Evolutionary conservation across 148 eudicot species (phyloP).

Genomic region (Amaranthus hypochondriacus): DNA sequence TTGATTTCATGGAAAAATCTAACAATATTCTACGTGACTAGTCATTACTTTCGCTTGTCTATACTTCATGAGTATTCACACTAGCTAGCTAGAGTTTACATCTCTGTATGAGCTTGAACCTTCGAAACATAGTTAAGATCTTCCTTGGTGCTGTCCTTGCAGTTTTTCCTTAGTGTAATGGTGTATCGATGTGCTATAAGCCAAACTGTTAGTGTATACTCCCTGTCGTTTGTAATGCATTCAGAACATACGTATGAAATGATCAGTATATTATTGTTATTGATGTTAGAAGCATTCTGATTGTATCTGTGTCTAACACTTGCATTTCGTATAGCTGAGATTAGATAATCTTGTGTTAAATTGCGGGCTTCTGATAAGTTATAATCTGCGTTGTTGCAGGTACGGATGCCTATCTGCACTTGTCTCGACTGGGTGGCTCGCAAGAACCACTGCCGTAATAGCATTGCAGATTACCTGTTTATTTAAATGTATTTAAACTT

Average conservation of each 20-base stretch:
- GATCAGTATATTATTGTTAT: neutral
- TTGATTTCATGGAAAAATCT: neutral
- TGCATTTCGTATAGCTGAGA: neutral
- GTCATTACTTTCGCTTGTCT: too few relatives aligned
- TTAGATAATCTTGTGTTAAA: neutral
- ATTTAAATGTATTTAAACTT: slow-evolving; percentile 6
- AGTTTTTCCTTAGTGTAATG: too few relatives aligned
- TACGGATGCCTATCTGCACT: slow-evolving; percentile 94
- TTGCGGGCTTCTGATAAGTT: neutral
- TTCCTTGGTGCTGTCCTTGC: too few relatives aligned
- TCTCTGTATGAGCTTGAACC: too few relatives aligned
- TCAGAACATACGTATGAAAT: neutral
- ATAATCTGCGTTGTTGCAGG: slow-evolving; percentile 38
- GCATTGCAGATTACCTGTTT: neutral
- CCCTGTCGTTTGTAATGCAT: too few relatives aligned
- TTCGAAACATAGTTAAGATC: too few relatives aligned
- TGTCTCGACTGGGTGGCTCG: slow-evolving; percentile 92
- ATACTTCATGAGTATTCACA: too few relatives aligned
- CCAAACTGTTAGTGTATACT: neutral
- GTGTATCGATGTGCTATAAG: neutral
- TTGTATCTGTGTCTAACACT: neutral
- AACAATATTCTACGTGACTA: too few relatives aligned
- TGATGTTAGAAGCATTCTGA: neutral
- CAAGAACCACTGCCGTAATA: slow-evolving; percentile 84
- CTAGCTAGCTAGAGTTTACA: too few relatives aligned